Base-by-base conservation (phyloP, 2,329 filamentous ascomycete genomes). In the Cladosporium velox region DNA sequence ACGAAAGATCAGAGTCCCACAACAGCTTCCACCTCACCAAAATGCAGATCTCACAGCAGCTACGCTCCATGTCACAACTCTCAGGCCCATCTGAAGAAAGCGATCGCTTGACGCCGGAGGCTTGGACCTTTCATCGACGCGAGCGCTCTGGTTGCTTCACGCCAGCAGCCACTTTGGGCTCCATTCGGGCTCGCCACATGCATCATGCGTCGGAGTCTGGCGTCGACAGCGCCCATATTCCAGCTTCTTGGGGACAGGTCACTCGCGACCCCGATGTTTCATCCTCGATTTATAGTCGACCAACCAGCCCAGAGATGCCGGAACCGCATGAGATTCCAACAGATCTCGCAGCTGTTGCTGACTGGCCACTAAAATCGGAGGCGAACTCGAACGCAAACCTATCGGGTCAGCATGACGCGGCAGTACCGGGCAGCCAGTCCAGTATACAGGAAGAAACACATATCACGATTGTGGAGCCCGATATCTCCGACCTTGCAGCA, bases 41-140 rank as follows among this genome's bases (percentile, higher is more conserved):
- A 35, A 81, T 82, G 80, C 75, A 78, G 14, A 82, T 82, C 32
- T 80, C 79, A 2, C 77, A 80, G 60, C 80, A 81, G 70, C 71
- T 82, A 15, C 79, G 80, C 7, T 81, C 78, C 7, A 76, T 76
- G 18, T 82, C 80, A 3, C 71, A 77, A 14, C 75, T 78, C 3
- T 80, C 79, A n/a, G 67, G 69, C 35, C 44, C 57, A 3, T 58
- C 64, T 12, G 70, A 69, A 4, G 59, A 63, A 21, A 38, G 49
- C 52, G 34, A 68, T 28, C 52, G 49, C n/a, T 35, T 63, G 44
- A 49, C 54, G 18, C 64, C 57, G 11, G 64, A 69, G 21, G 52
- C 60, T 1, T 72, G 70, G 70, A 68, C 58, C 35, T 69, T 69
- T 34, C 69, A 72, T 41, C 61, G 41, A 12, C 65, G 69, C 34